A percentile compares a stretch with the other conserved stretches of the same genome.
Conservation (phyloP, 2,329 filamentous ascomycete species). For the Cytospora piceicola region DNA sequence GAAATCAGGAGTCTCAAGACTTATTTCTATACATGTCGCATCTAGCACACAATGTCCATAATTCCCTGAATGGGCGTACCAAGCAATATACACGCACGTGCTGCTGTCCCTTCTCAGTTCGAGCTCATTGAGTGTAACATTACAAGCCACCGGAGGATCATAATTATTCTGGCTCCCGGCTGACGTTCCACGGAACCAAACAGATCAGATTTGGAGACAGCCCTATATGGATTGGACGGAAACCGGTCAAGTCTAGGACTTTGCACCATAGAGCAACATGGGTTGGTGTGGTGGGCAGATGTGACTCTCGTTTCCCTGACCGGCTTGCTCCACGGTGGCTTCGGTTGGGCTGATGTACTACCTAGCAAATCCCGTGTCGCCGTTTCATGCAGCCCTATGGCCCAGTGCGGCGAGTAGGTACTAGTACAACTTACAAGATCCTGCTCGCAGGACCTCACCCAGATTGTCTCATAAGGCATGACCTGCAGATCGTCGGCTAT, state of each 20-base stretch:
- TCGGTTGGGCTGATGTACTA: not conserved
- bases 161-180: not conserved
- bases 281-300: not conserved
- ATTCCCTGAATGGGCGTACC: not conserved
- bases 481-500: constrained; percentile 10
- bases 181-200: not conserved
- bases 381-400: constrained; percentile 21
- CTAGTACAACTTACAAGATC: constrained; percentile 17
- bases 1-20: not conserved
- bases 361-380: not conserved
- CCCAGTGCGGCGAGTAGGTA: constrained; percentile 20
- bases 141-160: not conserved
- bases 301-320: not conserved
- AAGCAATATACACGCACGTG: not conserved
- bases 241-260: not conserved
- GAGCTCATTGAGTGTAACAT: not conserved
- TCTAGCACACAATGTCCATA: not conserved
- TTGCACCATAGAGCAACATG: not conserved
- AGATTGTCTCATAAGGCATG: constrained; percentile 2
- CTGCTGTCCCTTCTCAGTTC: not conserved
- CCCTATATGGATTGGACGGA: not conserved
- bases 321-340: not conserved
- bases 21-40: not conserved
- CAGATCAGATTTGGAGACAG: not conserved
- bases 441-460: constrained; percentile 15